Base-by-base conservation (phyloP, 768 basidiomycete genomes). In the Cyclocybe cylindracea region DNA sequence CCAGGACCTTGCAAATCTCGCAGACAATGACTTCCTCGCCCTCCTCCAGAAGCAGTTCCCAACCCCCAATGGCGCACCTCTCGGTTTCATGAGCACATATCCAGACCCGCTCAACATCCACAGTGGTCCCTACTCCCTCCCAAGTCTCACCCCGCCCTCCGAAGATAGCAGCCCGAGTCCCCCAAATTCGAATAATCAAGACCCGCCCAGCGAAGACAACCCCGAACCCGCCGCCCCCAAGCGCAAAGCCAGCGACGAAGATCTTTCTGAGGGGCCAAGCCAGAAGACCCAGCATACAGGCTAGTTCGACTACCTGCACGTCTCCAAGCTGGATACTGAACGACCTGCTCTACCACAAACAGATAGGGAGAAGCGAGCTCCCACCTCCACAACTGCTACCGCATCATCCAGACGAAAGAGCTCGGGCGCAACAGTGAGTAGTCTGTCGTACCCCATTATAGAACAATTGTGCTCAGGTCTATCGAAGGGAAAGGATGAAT, bases 81-180 rank as follows among this genome's bases (percentile, higher is more conserved):
- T 55, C 49, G 35, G 48, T 50, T 55, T 48, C 56, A 46, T 59
- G 55, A 48, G 69, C 44, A 40, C 58, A 51, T 65, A 64, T 56
- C 63, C 71, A 40, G 73, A 77, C 55, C 75, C 72, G 50, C 72
- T 87, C 52, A 81, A 87, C 61, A 85, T 86, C 0, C 82, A 86
- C 66, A 79, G 66, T 60, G 77, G 86, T 9, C 68, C 72, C 9
- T 76, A 76, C 48, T 73, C 82, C 2, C 66, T 81, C 5, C 73
- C 80, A 18, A 80, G 73, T 52, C 65, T 80, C 39, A 82, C 79
- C 18, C 84, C 89, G 4, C 78, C 83, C 2, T 86, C 86, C 0
- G 89, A 88, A 59, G 87, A 89, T 60, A 89, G 85, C 68, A 88
- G 86, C 54, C 89, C 90, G 34, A 91, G 89, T 58, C 88, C 91